These are phyloP conservation scores for Daldinia loculata DNA, from an alignment of 495 filamentous ascomycete genomes.

Conservation along the genomic window DNA sequence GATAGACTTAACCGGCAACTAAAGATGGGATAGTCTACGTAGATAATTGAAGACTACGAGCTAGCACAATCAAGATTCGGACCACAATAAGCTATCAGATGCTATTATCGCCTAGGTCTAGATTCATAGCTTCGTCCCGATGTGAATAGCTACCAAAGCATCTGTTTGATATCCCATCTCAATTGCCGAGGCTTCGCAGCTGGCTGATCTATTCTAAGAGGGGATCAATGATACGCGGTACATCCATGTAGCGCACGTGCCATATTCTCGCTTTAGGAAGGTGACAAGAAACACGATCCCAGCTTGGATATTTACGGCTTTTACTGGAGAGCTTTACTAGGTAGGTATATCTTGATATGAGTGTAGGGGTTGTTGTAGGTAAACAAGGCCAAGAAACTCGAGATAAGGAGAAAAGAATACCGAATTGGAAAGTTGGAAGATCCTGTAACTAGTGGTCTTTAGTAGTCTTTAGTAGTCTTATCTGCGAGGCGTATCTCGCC, in stretches of 20 bases:
- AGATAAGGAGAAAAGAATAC: constrained; percentile 1
- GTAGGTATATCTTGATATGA: neutral
- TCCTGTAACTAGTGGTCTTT: no score
- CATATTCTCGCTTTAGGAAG: constrained; percentile 7
- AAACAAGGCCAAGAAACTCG: neutral
- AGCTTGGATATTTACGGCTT: neutral
- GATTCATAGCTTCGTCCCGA: no score
- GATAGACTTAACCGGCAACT: no score
- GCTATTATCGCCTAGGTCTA: no score
- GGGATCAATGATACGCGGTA: neutral
- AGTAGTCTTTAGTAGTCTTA: neutral
- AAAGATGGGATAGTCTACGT: no score
- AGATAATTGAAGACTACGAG: no score
- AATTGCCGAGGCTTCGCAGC: neutral
- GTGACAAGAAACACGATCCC: neutral
- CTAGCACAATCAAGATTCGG: no score
- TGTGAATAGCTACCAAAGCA: no score
- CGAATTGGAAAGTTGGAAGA: neutral
- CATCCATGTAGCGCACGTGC: constrained; percentile 9
- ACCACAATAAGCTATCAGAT: no score
- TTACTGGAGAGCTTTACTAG: neutral
- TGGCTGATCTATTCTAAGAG: neutral
- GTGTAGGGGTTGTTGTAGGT: neutral
- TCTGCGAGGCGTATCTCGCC: neutral
- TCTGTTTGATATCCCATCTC: neutral